Base-by-base conservation (phyloP, 2,329 filamentous ascomycete species). In the Curvularia sp. region DNA sequence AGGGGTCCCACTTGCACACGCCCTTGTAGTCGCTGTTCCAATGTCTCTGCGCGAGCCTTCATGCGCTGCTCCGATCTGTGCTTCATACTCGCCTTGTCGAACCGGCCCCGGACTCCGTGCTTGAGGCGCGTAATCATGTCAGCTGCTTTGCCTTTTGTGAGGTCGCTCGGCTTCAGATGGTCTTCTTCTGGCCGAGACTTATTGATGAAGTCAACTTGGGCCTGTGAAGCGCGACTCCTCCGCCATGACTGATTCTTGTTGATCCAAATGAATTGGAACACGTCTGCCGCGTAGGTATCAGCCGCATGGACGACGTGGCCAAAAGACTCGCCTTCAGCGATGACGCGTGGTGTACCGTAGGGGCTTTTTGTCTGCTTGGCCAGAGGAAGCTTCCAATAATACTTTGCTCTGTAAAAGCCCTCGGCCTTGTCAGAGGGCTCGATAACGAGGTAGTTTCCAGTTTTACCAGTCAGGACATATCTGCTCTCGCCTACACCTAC, bases 101-200 rank as follows among this genome's bases (percentile, higher is more conserved):
- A 79, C 79, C 86, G 62, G 78, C 90, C 75, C 81, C 86, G 82
- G 0, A 91, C 92, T 0, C 94, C 94, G 73, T 95, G 90, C 75
- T 89, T 94, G 61, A 97, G 73, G 77, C 96, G 96, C 7, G 92
- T 96, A 64, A 98, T 96, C 89, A 96, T 93, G 74, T 97, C 93
- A 4, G 85, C 85, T 4, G 93, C 93, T 72, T 87, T 87, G 7
- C 94, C 94, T 71, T 93, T 95, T 13, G 85, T 93, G 57, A 96
- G 69, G 28, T 88, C 83, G 0, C 79, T 78, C 0, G 77, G 66
- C 1, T 79, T 83, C 50, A 93, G 71, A 53, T 84, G 79, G 28
- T 87, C 79, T n/a, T 81, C 77, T 52, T 84, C 78, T 0, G 77
- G 77, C 8, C 88, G 82, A 3, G 88, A 70, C 69, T 87, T 89